These are phyloP conservation scores for Furcasterigmium sp. DNA, from an alignment of 2,329 filamentous ascomycete genomes.

Conservation along the genomic window DNA sequence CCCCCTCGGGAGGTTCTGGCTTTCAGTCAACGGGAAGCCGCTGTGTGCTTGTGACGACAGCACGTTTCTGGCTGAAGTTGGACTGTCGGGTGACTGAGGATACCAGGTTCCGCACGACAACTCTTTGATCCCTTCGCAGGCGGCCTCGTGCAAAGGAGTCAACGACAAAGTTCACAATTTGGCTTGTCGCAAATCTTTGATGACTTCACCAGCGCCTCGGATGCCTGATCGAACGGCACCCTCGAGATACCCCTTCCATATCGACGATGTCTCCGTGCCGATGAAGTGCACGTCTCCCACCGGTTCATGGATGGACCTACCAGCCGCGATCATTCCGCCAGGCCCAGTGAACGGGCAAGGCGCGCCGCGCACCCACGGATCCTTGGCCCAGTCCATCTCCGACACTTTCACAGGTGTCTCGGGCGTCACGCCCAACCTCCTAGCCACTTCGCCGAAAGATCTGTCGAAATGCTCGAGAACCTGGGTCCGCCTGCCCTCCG, in stretches of 20 bases:
- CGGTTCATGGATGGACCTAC: conserved; percentile 24
- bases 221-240: conserved; percentile 46
- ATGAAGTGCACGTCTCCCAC: conserved; percentile 36
- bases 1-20: background rate
- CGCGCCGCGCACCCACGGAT: conserved; percentile 17
- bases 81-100: no score
- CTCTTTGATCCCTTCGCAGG: no score
- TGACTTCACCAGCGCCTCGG: conserved; percentile 33
- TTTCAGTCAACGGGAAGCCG: background rate
- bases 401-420: conserved; percentile 17
- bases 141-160: no score
- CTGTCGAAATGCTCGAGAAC: conserved; percentile 20
- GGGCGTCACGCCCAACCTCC: no score
- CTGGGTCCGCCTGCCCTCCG: conserved; percentile 12
- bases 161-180: no score
- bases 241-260: conserved; percentile 56
- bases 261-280: conserved; percentile 45
- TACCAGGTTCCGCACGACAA: no score
- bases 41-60: background rate
- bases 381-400: conserved; percentile 29
- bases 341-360: conserved; percentile 30
- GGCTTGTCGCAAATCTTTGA: conserved; percentile 12
- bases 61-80: background rate
- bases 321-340: conserved; percentile 27
- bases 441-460: conserved; percentile 12